phyloP scores from a whole-genome alignment of 78 protist species.

The Speleostelium caveatum region DNA sequence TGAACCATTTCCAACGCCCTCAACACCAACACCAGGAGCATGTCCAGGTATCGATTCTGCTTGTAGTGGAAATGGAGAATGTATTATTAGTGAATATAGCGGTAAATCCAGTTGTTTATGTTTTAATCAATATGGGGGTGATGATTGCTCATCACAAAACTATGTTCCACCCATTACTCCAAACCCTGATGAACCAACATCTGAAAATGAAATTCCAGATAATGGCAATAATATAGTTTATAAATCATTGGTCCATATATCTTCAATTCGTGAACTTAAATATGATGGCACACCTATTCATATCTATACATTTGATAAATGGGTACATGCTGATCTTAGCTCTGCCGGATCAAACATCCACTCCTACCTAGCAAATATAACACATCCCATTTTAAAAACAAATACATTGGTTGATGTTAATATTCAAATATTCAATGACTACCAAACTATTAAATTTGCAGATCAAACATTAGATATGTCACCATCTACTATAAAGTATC shows the following conservation, averaged over 20 bases:
- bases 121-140: background rate
- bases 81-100: background rate
- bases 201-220: background rate
- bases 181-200: background rate
- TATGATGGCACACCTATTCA: background rate
- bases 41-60: background rate
- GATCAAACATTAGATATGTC: background rate
- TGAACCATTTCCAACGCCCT: background rate
- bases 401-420: background rate
- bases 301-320: background rate
- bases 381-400: background rate
- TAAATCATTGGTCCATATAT: background rate
- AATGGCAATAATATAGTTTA: background rate
- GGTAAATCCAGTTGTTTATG: background rate
- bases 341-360: background rate
- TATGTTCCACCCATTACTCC: background rate
- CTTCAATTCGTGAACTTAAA: background rate
- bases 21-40: background rate
- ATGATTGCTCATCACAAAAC: background rate
- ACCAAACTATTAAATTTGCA: constrained; percentile 9
- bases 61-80: background rate
- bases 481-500: constrained; percentile 14
- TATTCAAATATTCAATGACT: background rate
- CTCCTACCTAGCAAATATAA: background rate
- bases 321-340: background rate